phyloP scores from a whole-genome alignment of 805 yeast genomes.

The Candida xiaguanensis region DNA sequence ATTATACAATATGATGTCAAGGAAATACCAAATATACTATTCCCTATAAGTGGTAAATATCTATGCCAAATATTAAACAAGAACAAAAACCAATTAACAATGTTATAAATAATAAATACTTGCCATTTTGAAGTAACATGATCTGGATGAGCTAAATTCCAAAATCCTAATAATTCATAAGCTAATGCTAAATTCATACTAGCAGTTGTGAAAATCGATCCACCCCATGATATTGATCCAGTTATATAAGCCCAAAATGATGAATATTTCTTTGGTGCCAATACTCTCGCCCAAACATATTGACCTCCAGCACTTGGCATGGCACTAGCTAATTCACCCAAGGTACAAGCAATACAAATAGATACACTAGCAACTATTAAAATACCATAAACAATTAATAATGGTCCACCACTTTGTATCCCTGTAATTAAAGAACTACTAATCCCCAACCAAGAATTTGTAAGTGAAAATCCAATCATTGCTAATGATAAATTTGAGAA shows the following conservation, averaged over 20 bases:
- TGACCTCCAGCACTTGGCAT: constrained; percentile 43
- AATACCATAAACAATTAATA: constrained; percentile 39
- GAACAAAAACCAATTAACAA: constrained; percentile 28
- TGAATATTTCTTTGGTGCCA: constrained; percentile 36
- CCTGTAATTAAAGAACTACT: constrained; percentile 39
- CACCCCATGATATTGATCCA: constrained; percentile 42
- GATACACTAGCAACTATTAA: constrained; percentile 35
- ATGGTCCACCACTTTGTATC: constrained; percentile 40
- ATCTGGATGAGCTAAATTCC: constrained; percentile 32
- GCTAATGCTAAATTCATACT: constrained; percentile 37
- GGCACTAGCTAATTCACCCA: constrained; percentile 37
- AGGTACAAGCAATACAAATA: constrained; percentile 33
- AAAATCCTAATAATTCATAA: constrained; percentile 33
- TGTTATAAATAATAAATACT: constrained; percentile 33
- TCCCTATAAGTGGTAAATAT: constrained; percentile 32
- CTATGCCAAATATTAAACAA: constrained; percentile 36
- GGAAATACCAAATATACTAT: constrained; percentile 32
- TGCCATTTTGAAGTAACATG: constrained; percentile 33
- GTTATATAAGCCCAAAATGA: constrained; percentile 36
- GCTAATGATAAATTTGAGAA: constrained; percentile 38
- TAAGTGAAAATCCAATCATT: constrained; percentile 39
- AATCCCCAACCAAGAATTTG: constrained; percentile 43
- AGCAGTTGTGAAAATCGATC: constrained; percentile 38
- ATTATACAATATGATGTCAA: constrained; percentile 32
- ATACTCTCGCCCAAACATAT: constrained; percentile 39